These are phyloP conservation scores for Tremellales sp. DNA, from an alignment of 1,284 basidiomycete species.

Conservation along the genomic window DNA sequence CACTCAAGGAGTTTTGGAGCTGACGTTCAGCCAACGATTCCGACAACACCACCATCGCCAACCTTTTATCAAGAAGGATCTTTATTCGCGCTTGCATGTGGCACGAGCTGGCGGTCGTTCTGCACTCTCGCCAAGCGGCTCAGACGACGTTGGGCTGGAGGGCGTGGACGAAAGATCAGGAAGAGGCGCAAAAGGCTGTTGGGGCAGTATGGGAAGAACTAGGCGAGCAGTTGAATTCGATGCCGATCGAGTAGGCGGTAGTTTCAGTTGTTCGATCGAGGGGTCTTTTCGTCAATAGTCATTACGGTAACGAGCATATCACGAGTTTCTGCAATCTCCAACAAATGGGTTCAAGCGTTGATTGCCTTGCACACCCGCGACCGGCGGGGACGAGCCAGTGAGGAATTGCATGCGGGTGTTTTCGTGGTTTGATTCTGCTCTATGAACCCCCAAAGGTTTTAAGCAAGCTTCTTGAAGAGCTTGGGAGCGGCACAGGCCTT, in stretches of 20 bases:
- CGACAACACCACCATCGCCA: constrained; percentile 54
- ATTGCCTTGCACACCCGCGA: no score
- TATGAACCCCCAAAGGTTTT: no score
- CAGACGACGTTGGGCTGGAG: constrained; percentile 70
- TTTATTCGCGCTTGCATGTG: constrained; percentile 86
- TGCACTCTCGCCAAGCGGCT: constrained; percentile 81
- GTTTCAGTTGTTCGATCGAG: no score
- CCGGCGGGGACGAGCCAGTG: no score
- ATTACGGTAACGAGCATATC: no score
- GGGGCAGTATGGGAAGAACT: constrained; percentile 69
- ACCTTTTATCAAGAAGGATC: constrained; percentile 66
- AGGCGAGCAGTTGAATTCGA: constrained; percentile 63
- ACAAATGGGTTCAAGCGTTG: no score
- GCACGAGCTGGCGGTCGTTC: constrained; percentile 81
- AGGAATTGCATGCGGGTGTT: no score
- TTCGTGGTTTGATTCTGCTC: no score
- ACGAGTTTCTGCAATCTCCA: no score
- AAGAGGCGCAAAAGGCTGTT: constrained; percentile 60
- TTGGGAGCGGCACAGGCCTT: constrained; percentile 75
- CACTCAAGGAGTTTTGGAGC: constrained; percentile 24
- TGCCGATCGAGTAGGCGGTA: constrained; percentile 86
- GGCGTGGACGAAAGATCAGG: constrained; percentile 66
- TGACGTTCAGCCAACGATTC: constrained; percentile 33
- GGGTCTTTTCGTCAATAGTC: no score
- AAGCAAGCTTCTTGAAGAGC: constrained; percentile 61